Evolutionary conservation across 2,329 filamentous ascomycete species (phyloP), one percentile per base, ranked within the genome.

Genomic region (Cercospora sp.): DNA sequence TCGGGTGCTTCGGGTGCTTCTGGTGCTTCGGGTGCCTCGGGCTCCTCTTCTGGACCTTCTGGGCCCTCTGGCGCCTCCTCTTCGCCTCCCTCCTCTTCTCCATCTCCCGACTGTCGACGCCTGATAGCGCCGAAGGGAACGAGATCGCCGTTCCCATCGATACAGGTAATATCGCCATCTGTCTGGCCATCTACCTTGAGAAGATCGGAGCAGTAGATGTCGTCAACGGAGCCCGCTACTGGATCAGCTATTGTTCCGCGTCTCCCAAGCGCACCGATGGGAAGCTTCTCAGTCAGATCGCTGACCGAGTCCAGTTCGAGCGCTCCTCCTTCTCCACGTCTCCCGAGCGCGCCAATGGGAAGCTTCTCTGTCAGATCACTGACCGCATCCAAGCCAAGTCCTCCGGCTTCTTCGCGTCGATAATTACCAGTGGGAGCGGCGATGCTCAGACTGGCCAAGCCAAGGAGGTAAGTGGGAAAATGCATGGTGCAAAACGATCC

Each of bases 381-480:
- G 40, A 45, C 16, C 0, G 40, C 2, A 7, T 45, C 18, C 7
- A 18, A 7, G 3, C 5, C 40, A 21, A 45, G 40, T 10, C 2
- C 40, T 8, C 40, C 40, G 3, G 4, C 40, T 18, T n/a, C 40
- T 45, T 3, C 40, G 7, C 43, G 43, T 2, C 43, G 43, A 21
- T 49, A 21, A 21, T 57, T 57, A 21, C 24, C 24, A 13, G 51
- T 57, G 51, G 51, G 21, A 30, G 21, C 51, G 5, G 51, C 51
- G 2, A 21, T 21, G 24, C 51, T 57, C 24, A 57, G 24, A 16
- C 21, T 26, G 24, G 51, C 51, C 24, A 57, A 28, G 51, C 51
- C 51, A 57, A 57, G 24, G 24, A 57, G 51, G 51, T 57, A 57
- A 57, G 24, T 28, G 18, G 21, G 51, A 57, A 57, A 57, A 57